Base-by-base conservation (phyloP, 2,329 filamentous ascomycete genomes). In the Diaporthe capsici region DNA sequence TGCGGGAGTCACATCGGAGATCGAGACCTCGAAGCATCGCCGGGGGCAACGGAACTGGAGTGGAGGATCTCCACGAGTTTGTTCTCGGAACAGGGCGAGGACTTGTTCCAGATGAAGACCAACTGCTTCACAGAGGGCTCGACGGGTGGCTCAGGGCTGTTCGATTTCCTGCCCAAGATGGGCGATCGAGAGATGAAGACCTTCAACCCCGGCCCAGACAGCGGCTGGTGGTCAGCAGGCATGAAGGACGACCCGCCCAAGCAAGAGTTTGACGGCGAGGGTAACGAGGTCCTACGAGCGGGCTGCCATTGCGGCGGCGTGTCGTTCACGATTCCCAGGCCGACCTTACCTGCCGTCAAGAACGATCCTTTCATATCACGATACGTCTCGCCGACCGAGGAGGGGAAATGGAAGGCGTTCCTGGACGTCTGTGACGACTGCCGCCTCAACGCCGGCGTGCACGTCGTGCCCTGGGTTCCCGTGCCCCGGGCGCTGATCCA, bases 231-330 rank as follows among this genome's bases (percentile, higher is more conserved):
- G 57, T 55, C 81, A 8, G 79, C 81, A 5, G 72, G 76, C 12
- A 65, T 75, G 13, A n/a, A 47, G 20, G 42, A 72, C 5, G 39
- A 49, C 1, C 42, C 58, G 57, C 77, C 81, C 7, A 28, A 80
- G 61, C 75, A 79, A 0, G 84, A 86, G 76, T 72, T 82, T 10
- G 84, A 84, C 7, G 68, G 73, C 0, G 79, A 84, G 12, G 85
- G 85, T 13, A 78, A 83, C 57, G 84, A 87, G 51, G 79, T 83
- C 25, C 82, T 89, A 15, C 83, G 84, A 0, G 87, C 83, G 0
- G 76, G 87, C 76, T 89, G 88, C 77, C 82, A 85, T 73, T 89
- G 87, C 74, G 86, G 84, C 55, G 87, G 87, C 13, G 85, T 89
- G 0, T 86, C 84, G 5, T 88, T 89, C 78, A 85, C 84, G 7